A percentile compares a stretch with the other conserved stretches of the same genome.
Conservation (phyloP, 768 basidiomycete species). For the Neoboletus magnificus region DNA sequence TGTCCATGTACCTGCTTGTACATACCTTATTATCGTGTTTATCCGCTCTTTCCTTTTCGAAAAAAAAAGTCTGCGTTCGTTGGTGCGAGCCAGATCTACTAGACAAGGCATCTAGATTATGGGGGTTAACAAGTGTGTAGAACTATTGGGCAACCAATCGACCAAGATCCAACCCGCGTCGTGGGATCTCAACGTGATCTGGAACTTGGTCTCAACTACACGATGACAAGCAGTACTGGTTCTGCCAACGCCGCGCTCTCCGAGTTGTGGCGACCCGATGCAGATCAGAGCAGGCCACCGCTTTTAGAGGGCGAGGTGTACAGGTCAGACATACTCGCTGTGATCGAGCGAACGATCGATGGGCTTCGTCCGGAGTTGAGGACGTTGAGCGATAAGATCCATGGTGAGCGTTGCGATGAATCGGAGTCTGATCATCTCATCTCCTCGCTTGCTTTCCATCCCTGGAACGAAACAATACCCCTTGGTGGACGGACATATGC, state of each 20-base stretch:
- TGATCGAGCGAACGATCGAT: constrained; percentile 55
- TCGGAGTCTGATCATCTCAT: not conserved
- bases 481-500: too few relatives aligned
- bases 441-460: not conserved
- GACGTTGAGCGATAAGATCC: constrained; percentile 66
- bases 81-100: constrained; percentile 1
- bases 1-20: constrained; percentile 32
- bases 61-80: not conserved
- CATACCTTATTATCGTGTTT: constrained; percentile 37
- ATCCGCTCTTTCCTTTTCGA: constrained; percentile 12
- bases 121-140: not conserved
- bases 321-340: constrained; percentile 55
- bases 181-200: not conserved
- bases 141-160: not conserved
- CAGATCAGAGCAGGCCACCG: not conserved
- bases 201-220: not conserved
- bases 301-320: constrained; percentile 35
- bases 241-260: not conserved
- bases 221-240: not conserved
- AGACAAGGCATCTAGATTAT: not conserved
- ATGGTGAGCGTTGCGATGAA: constrained; percentile 45
- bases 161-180: not conserved
- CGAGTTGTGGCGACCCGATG: constrained; percentile 2
- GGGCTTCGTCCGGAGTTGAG: constrained; percentile 54
- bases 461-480: too few relatives aligned